Percentiles rank a stretch among this genome's conserved stretches.
These are phyloP conservation scores for Leptomonas pyrrhocoris DNA, from an alignment of 208 protist species.

Conservation along the genomic window DNA sequence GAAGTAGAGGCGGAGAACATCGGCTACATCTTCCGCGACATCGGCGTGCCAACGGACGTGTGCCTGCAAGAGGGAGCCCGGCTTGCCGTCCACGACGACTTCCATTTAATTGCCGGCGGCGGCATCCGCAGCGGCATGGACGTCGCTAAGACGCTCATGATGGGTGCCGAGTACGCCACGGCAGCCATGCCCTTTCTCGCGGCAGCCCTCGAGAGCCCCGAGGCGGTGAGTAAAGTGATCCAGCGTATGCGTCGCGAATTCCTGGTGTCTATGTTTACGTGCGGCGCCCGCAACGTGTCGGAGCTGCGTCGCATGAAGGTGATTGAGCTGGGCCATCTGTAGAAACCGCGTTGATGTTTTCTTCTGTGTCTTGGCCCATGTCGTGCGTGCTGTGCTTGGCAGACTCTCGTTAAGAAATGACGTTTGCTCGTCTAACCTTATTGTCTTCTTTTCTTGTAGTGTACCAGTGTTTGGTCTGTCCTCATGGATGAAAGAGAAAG, in stretches of 20 bases:
- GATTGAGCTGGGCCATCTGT: conserved; percentile 47
- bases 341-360: conserved; percentile 4
- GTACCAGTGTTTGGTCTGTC: too few species aligned
- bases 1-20: conserved; percentile 70
- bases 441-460: neutral
- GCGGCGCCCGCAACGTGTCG: conserved; percentile 77
- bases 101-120: conserved; percentile 88
- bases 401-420: too few species aligned
- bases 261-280: conserved; percentile 88
- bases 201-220: conserved; percentile 73
- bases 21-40: conserved; percentile 87
- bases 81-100: conserved; percentile 45
- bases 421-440: neutral
- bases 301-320: conserved; percentile 69
- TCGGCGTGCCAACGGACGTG: conserved; percentile 87
- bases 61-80: conserved; percentile 68
- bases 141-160: conserved; percentile 84
- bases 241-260: conserved; percentile 80
- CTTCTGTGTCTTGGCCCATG: neutral
- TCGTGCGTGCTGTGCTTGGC: neutral
- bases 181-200: conserved; percentile 91
- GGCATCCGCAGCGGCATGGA: conserved; percentile 90
- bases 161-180: conserved; percentile 83
- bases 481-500: too few species aligned
- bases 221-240: conserved; percentile 74